Evolutionary conservation across 441 rosid genomes (phyloP), one percentile per base, ranked within the genome.

Genomic region (Macaranga tanarius): DNA sequence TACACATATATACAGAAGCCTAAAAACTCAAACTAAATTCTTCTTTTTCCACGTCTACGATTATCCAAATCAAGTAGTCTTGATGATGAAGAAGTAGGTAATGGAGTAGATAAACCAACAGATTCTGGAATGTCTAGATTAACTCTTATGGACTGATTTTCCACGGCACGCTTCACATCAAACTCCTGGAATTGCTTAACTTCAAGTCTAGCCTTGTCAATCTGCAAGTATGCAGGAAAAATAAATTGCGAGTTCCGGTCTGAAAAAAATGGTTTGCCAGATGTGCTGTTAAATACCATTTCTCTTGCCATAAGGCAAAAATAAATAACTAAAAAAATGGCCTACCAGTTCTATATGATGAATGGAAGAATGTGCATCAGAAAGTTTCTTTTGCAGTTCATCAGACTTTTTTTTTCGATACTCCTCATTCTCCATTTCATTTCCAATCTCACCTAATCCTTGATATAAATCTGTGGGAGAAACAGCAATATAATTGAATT

Each of bases 41-140:
- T 90, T 79, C 89, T 87, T 79, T 86, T 94, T 38, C 88, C 84
- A 55, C 91, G 93, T 80, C 86, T 87, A 61, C 89, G 76, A 8
- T 70, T 79, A 62, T 89, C 99, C 68, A 88, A 79, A 81, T 88
- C 97, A 62, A 79, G 72, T n/a, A 89, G 85, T 78, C 89, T 89
- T 62, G 92, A 80, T 22, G 91, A 85, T 48, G 94, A 81, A 48
- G 73, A 72, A 28, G 78, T 78, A 7, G 82, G 91, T 50, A 82
- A 72, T 69, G 86, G 91, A 28, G 86, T 73, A 64, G 83, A 84
- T 17, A 95, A 47, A 72, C 97, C 98, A 78, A 91, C 78, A 56
- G 99, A 92, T 79, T 91, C 97, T 20, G 98, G 98, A 76, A 91
- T 92, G 81, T 95, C 99, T 58, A 92, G 90, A 84, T 84, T 85